Conservation (phyloP, 2,329 filamentous ascomycete species). For the Verticillium isaacii region DNA sequence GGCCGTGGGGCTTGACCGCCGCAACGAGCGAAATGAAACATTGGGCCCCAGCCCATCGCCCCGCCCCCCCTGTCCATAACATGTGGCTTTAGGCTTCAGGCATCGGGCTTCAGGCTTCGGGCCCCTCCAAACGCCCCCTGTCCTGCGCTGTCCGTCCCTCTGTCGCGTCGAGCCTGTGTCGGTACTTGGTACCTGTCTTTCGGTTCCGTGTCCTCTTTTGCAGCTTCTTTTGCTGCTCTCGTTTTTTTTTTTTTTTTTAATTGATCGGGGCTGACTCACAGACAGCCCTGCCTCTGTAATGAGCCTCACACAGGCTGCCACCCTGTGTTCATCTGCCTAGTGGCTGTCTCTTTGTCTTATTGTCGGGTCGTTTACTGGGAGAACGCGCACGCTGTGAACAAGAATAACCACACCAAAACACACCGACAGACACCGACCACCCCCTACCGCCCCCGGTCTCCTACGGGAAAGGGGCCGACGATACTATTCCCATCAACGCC, state of each 20-base stretch:
- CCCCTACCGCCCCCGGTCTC: not conserved
- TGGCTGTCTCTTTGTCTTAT: too few relatives aligned
- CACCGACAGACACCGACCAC: not conserved
- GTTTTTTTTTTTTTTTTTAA: too few relatives aligned
- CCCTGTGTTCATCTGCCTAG: not conserved
- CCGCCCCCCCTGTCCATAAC: not conserved
- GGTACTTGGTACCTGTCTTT: not conserved
- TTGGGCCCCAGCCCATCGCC: not conserved
- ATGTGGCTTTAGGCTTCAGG: constrained; percentile 1
- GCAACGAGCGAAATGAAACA: constrained; percentile 14
- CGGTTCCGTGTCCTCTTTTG: not conserved
- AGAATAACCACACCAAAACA: not conserved
- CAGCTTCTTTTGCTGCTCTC: not conserved
- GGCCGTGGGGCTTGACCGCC: constrained; percentile 12
- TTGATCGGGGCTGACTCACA: not conserved
- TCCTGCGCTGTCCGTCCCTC: not conserved
- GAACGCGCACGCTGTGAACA: not conserved
- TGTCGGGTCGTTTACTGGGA: not conserved
- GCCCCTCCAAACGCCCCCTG: not conserved
- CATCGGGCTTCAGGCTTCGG: not conserved
- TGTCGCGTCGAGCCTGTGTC: not conserved
- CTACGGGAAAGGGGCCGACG: not conserved
- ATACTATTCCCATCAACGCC: not conserved
- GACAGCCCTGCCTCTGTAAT: not conserved
- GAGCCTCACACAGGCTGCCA: not conserved